A percentile compares a stretch with the other conserved stretches of the same genome.
Conservation (phyloP, 1,284 basidiomycete species). For the Spongispora temasekensis region DNA sequence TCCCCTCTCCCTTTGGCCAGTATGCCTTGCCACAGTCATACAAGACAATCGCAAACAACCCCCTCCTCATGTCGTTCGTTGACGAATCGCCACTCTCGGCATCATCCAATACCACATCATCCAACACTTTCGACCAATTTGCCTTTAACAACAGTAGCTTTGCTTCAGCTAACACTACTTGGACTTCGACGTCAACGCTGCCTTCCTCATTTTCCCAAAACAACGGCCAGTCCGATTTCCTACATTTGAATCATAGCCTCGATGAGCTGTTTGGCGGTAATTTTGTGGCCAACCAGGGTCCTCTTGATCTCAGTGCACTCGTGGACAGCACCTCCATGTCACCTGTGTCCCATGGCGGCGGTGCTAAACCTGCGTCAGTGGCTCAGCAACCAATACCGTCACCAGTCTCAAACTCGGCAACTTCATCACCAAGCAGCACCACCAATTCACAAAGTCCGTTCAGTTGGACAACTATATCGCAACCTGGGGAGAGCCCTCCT, state of each 20-base stretch:
- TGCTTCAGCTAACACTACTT: slow-evolving; percentile 22
- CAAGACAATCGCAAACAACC: slow-evolving; percentile 77
- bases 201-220: slow-evolving; percentile 39
- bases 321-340: slow-evolving; percentile 42
- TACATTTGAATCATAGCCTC: slow-evolving; percentile 41
- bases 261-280: slow-evolving; percentile 68
- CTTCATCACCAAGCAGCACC: slow-evolving; percentile 33
- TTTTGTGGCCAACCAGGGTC: slow-evolving; percentile 43
- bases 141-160: slow-evolving; percentile 24
- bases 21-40: slow-evolving; percentile 45
- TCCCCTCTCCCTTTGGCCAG: slow-evolving; percentile 44
- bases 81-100: slow-evolving; percentile 45
- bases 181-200: slow-evolving; percentile 43
- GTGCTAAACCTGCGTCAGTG: slow-evolving; percentile 12
- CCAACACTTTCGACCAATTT: slow-evolving; percentile 25
- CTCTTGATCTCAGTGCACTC: slow-evolving; percentile 48
- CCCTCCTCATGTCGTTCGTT: slow-evolving; percentile 77
- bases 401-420: slow-evolving; percentile 28
- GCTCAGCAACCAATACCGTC: slow-evolving; percentile 22
- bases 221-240: slow-evolving; percentile 23
- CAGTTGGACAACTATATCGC: slow-evolving; percentile 33
- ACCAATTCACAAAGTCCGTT: slow-evolving; percentile 43
- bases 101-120: slow-evolving; percentile 24
- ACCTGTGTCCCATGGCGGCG: slow-evolving; percentile 50
- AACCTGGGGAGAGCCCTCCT: slow-evolving; percentile 30